A percentile compares a stretch with the other conserved stretches of the same genome.
Conservation (phyloP, 2,329 filamentous ascomycete genomes). For the Diaporthe australafricana region DNA sequence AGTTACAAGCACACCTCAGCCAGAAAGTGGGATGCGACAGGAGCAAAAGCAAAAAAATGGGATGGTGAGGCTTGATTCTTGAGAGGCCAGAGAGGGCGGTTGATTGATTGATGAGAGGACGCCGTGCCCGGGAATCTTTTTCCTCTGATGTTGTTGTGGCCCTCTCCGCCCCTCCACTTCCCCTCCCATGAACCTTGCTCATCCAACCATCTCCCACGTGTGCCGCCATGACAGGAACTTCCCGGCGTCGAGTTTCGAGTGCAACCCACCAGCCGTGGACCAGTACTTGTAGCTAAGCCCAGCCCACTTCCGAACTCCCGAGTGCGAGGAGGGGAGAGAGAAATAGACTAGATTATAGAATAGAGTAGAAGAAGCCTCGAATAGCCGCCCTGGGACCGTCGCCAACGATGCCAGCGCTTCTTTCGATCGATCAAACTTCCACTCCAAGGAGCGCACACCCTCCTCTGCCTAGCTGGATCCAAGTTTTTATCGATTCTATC, state of each 20-base stretch:
- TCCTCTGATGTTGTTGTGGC: not conserved
- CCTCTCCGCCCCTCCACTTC: conserved; percentile 18
- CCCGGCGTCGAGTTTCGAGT: conserved; percentile 5
- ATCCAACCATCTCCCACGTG: conserved; percentile 31
- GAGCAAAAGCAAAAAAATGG: not conserved
- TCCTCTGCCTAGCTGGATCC: not conserved
- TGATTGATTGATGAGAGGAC: not conserved
- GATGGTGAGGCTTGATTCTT: too few relatives aligned
- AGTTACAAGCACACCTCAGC: too few relatives aligned
- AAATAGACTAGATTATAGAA: not conserved
- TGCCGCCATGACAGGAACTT: conserved; percentile 22
- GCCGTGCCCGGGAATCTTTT: too few relatives aligned
- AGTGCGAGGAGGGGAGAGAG: not conserved
- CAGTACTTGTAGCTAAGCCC: not conserved
- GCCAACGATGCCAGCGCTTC: not conserved
- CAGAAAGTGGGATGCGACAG: not conserved
- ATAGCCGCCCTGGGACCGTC: not conserved
- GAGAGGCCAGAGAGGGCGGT: not conserved
- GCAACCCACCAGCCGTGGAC: conserved; percentile 15
- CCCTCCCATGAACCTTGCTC: conserved; percentile 21
- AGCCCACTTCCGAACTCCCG: conserved; percentile 6
- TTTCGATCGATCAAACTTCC: not conserved
- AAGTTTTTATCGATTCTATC: too few relatives aligned
- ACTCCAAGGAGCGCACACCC: not conserved
- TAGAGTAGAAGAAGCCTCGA: not conserved